Percentiles rank a stretch among this genome's conserved stretches.
phyloP scores from a whole-genome alignment of 2,329 filamentous ascomycete genomes.

The Sporothrix brasiliensis region DNA sequence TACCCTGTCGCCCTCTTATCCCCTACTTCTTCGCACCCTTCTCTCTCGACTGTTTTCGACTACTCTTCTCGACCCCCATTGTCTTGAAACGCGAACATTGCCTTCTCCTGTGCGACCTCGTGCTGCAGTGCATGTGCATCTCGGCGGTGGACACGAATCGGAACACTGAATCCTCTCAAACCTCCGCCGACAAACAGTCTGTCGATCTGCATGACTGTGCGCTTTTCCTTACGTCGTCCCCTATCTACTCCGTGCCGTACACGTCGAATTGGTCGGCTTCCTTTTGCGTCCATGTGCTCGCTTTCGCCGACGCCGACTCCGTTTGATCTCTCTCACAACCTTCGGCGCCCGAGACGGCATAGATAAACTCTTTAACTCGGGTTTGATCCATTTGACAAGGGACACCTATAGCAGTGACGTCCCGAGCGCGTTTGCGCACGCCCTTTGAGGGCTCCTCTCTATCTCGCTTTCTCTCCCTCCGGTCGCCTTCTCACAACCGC shows the following conservation, averaged over 20 bases:
- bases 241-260: not conserved
- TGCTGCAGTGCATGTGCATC: conserved; percentile 27
- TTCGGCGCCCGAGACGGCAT: not conserved
- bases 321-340: not conserved
- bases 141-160: not conserved
- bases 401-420: not conserved
- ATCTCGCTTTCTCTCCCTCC: not conserved
- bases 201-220: not conserved
- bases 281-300: conserved; percentile 7
- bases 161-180: not conserved
- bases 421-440: conserved; percentile 20
- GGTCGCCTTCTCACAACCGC: conserved; percentile 1
- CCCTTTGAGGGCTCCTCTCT: conserved; percentile 11
- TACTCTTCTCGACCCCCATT: not conserved
- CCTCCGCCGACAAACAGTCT: not conserved
- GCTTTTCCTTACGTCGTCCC: not conserved
- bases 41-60: not conserved
- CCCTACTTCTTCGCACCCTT: not conserved
- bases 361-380: not conserved
- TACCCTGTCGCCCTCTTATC: not conserved
- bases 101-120: conserved; percentile 24
- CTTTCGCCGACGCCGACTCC: not conserved
- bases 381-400: not conserved
- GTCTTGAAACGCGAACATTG: not conserved
- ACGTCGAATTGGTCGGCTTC: not conserved